phyloP scores from a whole-genome alignment of 1,284 basidiomycete genomes.

The Cryptococcus floricola region DNA sequence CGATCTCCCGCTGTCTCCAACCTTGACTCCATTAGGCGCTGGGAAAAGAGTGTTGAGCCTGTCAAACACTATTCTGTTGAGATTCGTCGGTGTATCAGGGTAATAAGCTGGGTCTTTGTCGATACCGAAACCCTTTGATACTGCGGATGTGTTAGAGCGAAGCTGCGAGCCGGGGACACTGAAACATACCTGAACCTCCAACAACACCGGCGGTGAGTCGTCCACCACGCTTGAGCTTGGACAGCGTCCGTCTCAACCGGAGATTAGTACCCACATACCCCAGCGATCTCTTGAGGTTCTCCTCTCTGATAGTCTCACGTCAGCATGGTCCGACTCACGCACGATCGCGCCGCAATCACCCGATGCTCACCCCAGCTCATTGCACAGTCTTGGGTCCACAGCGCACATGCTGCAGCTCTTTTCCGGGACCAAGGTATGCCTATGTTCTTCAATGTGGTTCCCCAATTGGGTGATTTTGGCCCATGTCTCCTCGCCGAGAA shows the following conservation, averaged over 20 bases:
- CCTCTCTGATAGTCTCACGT: not conserved
- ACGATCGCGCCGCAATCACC: not conserved
- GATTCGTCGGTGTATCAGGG: constrained; percentile 23
- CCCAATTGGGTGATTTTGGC: not conserved
- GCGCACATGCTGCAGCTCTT: constrained; percentile 12
- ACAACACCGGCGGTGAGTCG: constrained; percentile 26
- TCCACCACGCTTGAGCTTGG: constrained; percentile 27
- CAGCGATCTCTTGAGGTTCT: not conserved
- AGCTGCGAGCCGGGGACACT: not conserved
- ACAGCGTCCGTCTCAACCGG: constrained; percentile 23
- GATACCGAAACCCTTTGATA: constrained; percentile 36
- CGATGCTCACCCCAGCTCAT: constrained; percentile 16
- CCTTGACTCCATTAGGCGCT: constrained; percentile 9
- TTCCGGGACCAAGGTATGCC: too few relatives aligned
- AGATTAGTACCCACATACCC: constrained; percentile 18
- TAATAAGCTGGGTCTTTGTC: constrained; percentile 10
- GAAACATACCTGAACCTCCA: constrained; percentile 24
- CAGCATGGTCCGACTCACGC: not conserved
- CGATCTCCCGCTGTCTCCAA: constrained; percentile 11
- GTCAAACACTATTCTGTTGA: constrained; percentile 39
- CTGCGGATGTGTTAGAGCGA: constrained; percentile 2
- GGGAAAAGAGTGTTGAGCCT: constrained; percentile 38
- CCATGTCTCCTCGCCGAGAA: constrained; percentile 14
- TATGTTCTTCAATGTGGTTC: too few relatives aligned
- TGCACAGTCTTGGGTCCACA: constrained; percentile 11